phyloP scores from a whole-genome alignment of 495 filamentous ascomycete species.

The Hapsidospora chrysogenum region DNA sequence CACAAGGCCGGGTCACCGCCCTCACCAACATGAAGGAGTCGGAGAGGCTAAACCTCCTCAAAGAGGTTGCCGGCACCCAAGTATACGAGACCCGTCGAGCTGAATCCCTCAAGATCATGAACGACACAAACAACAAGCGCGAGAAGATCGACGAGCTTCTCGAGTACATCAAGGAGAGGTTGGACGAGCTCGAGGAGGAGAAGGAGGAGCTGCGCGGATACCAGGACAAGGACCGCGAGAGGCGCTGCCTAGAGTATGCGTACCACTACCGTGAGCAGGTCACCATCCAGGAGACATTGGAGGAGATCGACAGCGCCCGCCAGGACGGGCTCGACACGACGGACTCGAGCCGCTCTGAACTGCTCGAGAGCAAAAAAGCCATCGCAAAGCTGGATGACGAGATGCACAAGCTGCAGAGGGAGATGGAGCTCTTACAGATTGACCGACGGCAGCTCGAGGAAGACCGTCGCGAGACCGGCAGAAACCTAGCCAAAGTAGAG shows the following conservation, averaged over 20 bases:
- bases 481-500: slow-evolving; percentile 66
- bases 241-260: slow-evolving; percentile 82
- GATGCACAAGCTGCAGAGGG: slow-evolving; percentile 61
- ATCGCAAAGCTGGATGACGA: slow-evolving; percentile 60
- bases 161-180: slow-evolving; percentile 75
- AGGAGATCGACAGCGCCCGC: slow-evolving; percentile 66
- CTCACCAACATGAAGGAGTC: slow-evolving; percentile 97
- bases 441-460: slow-evolving; percentile 81
- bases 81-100: slow-evolving; percentile 84
- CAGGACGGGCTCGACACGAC: slow-evolving; percentile 68
- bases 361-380: slow-evolving; percentile 65
- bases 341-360: slow-evolving; percentile 62
- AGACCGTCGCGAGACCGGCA: slow-evolving; percentile 67
- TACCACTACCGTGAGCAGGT: slow-evolving; percentile 83
- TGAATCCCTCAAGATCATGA: slow-evolving; percentile 93
- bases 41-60: slow-evolving; percentile 73
- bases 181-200: slow-evolving; percentile 85
- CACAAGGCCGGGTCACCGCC: slow-evolving; percentile 87
- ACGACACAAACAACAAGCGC: slow-evolving; percentile 86
- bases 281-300: slow-evolving; percentile 56
- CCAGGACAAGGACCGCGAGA: slow-evolving; percentile 88
- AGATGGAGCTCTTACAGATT: slow-evolving; percentile 72
- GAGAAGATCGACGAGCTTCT: slow-evolving; percentile 86
- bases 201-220: slow-evolving; percentile 87
- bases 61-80: slow-evolving; percentile 94